Evolutionary conservation across 768 basidiomycete genomes (phyloP), one percentile per base, ranked within the genome.

Genomic region (Phylloporus sp.): DNA sequence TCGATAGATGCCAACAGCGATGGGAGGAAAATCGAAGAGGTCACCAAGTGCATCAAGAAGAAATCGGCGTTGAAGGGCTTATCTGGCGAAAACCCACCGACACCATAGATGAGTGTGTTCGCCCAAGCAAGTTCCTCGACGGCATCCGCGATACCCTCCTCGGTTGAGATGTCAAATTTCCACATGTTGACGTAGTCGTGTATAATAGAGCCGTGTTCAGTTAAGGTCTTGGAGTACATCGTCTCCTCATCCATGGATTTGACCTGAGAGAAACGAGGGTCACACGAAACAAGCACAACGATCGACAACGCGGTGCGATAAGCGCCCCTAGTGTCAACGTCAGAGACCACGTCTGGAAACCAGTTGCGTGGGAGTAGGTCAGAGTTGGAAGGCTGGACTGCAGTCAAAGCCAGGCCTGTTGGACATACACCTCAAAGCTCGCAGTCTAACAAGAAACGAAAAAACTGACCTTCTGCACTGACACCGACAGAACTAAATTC

Each of bases 21-120:
- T 0, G 80, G 73, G 24, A 86, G 60, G 72, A 87, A 85, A 20
- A 85, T 59, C 4, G 80, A 73, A 5, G 85, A 85, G 0, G 86
- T 90, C 34, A 87, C 76, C 5, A 88, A 70, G 59, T 88, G 87
- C 77, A 85, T 81, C 18, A 86, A 55, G 70, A 81, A 79, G 70
- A 88, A 88, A 58, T 88, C 82, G 1, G 80, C 81, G 31, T 77
- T 79, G 71, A 86, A 84, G 77, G 41, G 66, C 70, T 54, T 77
- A 71, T 47, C 64, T 55, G 18, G 50, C 10, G 72, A 62, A 69
- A 73, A 80, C 13, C 81, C 85, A 20, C 75, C 77, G 31, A 85
- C 70, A 1, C 77, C 83, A 58, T 82, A 90, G n/a, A 85, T 72
- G 16, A 85, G 59, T 0, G 63, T 69, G 42, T 74, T 76, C 20